Conservation (phyloP, 163 green algal species). For the Trebouxiophyceae sp. region DNA sequence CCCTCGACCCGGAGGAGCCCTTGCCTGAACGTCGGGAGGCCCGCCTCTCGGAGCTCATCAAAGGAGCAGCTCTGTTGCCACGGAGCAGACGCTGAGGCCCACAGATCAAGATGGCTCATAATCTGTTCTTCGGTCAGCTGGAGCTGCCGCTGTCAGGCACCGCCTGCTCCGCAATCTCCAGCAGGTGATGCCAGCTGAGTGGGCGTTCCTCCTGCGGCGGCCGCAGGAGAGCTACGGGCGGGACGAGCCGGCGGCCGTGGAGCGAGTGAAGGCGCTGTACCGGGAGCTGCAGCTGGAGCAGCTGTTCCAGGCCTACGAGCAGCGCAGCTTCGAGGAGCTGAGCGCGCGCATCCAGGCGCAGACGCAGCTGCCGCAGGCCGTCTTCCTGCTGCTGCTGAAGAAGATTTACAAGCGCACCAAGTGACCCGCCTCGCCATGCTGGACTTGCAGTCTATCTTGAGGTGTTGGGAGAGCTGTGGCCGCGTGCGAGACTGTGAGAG, state of each 20-base stretch:
- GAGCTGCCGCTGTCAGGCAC: too few relatives aligned
- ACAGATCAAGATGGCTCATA: too few relatives aligned
- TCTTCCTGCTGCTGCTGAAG: conserved; percentile 81
- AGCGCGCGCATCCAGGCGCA: conserved; percentile 67
- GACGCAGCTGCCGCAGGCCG: conserved; percentile 60
- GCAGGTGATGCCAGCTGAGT: too few relatives aligned
- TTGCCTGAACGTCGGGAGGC: neutral
- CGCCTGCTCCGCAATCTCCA: too few relatives aligned
- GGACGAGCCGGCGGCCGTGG: conserved; percentile 59
- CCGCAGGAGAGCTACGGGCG: conserved; percentile 86
- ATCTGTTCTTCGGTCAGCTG: too few relatives aligned
- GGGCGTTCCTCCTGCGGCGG: too few relatives aligned
- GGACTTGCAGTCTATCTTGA: too few relatives aligned
- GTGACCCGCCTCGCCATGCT: too few relatives aligned
- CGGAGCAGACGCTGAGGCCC: too few relatives aligned
- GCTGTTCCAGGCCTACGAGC: conserved; percentile 82
- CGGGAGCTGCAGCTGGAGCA: conserved; percentile 73
- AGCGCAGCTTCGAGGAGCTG: conserved; percentile 65
- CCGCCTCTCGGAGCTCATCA: neutral
- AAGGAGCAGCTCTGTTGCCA: too few relatives aligned
- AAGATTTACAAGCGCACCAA: conserved; percentile 99
- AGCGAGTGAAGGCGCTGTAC: conserved; percentile 87
- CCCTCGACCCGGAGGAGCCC: neutral
- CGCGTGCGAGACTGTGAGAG: too few relatives aligned
- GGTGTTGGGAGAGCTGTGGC: too few relatives aligned